A percentile compares a stretch with the other conserved stretches of the same genome.
phyloP scores from a whole-genome alignment of 2,329 filamentous ascomycete species.

The Talaromyces sp. region DNA sequence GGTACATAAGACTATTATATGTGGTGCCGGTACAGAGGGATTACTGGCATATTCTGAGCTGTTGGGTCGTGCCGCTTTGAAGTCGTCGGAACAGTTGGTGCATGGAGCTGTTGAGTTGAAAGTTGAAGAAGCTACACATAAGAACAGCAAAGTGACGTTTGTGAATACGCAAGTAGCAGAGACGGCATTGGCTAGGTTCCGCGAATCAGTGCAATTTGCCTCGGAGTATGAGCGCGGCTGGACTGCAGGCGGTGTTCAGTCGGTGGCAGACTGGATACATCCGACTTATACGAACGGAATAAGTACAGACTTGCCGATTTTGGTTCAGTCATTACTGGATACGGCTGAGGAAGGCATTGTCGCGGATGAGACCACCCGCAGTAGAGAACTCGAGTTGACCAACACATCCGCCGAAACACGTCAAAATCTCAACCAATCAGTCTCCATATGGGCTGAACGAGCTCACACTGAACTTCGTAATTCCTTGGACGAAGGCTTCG shows the following conservation, averaged over 20 bases:
- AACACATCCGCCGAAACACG: conserved; percentile 45
- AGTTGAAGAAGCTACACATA: conserved; percentile 39
- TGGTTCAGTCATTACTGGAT: conserved; percentile 65
- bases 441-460: conserved; percentile 71
- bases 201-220: conserved; percentile 66
- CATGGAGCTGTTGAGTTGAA: conserved; percentile 44
- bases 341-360: conserved; percentile 34
- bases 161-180: conserved; percentile 64
- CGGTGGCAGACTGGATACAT: conserved; percentile 63
- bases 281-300: conserved; percentile 41
- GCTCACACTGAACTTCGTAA: conserved; percentile 81
- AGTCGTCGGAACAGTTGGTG: conserved; percentile 31
- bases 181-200: conserved; percentile 64
- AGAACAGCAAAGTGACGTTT: conserved; percentile 39
- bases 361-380: conserved; percentile 29
- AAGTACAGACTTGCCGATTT: conserved; percentile 62
- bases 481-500: conserved; percentile 73
- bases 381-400: conserved; percentile 29
- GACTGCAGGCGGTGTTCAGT: conserved; percentile 67
- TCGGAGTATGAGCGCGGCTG: conserved; percentile 70
- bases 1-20: conserved; percentile 75
- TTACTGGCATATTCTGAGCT: conserved; percentile 45
- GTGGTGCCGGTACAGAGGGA: conserved; percentile 69
- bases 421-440: conserved; percentile 54
- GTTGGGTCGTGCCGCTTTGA: conserved; percentile 30